These are phyloP conservation scores for Kwoniella heveanensis DNA, from an alignment of 768 basidiomycete genomes.

Conservation along the genomic window DNA sequence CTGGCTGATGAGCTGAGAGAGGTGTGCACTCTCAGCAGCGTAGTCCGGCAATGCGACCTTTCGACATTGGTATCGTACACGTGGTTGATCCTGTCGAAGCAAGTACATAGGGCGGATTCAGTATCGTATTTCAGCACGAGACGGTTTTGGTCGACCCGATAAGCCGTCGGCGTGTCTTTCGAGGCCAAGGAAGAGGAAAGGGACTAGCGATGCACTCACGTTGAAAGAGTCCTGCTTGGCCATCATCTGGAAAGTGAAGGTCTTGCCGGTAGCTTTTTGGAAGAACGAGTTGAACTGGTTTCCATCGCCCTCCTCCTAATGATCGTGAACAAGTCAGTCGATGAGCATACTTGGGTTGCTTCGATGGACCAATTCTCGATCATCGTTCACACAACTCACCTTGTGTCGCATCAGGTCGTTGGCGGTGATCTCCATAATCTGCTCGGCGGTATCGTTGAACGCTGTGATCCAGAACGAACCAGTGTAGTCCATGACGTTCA, in stretches of 20 bases:
- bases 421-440: slow-evolving; percentile 74
- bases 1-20: slow-evolving; percentile 64
- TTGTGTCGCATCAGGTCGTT: slow-evolving; percentile 75
- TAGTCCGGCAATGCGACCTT: slow-evolving; percentile 70
- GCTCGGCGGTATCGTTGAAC: slow-evolving; percentile 86
- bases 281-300: slow-evolving; percentile 65
- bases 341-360: too few species aligned
- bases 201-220: slow-evolving; percentile 60
- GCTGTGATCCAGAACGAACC: slow-evolving; percentile 89
- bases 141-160: too few species aligned
- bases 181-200: too few species aligned
- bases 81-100: slow-evolving; percentile 67
- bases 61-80: slow-evolving; percentile 80
- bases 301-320: slow-evolving; percentile 69
- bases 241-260: slow-evolving; percentile 79
- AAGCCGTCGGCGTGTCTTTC: too few species aligned
- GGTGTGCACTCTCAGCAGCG: slow-evolving; percentile 64
- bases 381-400: slow-evolving; percentile 60
- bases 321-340: background rate
- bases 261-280: slow-evolving; percentile 67
- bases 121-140: too few species aligned
- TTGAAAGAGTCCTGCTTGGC: slow-evolving; percentile 79
- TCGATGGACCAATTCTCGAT: too few species aligned
- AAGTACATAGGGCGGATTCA: too few species aligned
- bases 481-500: slow-evolving; percentile 87